Evolutionary conservation across 108 stramenopile species (phyloP), one percentile per base, ranked within the genome.

Genomic region (Mediolabrus comicus): DNA sequence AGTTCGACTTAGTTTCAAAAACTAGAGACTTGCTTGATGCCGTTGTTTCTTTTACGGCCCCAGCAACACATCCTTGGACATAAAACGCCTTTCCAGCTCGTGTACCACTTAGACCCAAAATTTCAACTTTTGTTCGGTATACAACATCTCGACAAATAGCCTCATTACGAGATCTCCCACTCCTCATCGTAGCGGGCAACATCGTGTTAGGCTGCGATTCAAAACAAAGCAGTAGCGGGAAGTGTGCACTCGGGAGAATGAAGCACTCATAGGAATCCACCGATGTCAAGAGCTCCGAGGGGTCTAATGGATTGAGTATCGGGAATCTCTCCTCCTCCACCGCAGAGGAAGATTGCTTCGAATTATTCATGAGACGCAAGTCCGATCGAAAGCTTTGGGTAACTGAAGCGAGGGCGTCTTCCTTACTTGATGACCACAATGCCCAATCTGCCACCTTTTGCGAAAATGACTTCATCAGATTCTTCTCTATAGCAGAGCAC

Each of bases 381-480:
- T 74, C 83, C 11, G 87, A 61, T 36, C 89, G 62, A 84, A 95
- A 85, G 14, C 62, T 74, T 10, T 71, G 58, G 4, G 94, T 95
- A 1, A 90, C 81, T 31, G 81, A 58, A 10, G 86, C 81, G 41
- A 95, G 62, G 2, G 87, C 89, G 22, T 64, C 84, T 35, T 87
- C 88, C 69, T 92, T 95, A 73, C 73, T 89, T 8, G 87, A 71
- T 58, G 82, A 79, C 92, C 92, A 94, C 10, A 91, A 49, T 13
- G 90, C 93, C 88, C 89, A 94, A 36, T 89, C 87, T 12, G 93
- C 81, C 68, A 94, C 70, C 56, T 89, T 89, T 71, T 90, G 90
- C 35, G 82, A 69, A 39, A 94, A 81, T 0, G 89, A 85, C 65
- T 85, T 84, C 17, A 88, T 69, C 22, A 94, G 71, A 39, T 84